Evolutionary conservation across 306 rosid genomes (phyloP), one percentile per base, ranked within the genome.

Genomic region (Cercis canadensis): DNA sequence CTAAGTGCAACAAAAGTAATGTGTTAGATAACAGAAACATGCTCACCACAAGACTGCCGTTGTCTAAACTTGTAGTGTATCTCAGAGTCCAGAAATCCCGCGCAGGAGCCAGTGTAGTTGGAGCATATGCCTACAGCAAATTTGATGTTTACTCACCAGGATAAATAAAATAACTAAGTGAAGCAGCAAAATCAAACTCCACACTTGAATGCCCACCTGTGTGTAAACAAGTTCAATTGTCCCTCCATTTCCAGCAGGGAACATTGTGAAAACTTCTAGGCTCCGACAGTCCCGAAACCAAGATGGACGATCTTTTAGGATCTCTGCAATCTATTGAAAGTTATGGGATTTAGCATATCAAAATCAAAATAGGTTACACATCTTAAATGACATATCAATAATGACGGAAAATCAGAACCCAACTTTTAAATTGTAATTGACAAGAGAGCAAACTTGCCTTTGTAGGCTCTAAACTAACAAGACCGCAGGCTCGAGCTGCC

Each of bases 401-500:
- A 41, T 17, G 34, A 45, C 39, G 16, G 61, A 50, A 62, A 53
- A 56, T 40, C 33, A 3, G 18, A 67, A 58, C 57, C 61, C 1
- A 5, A 37, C 10, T 37, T 37, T 2, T 0, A 37, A 6, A 2
- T 37, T 37, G 10, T 37, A 24, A 24, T 24, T 24, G 43, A 5
- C 14, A 47, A 31, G 37, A 31, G 37, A 11, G 4, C 41, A 32
- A 36, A 34, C 64, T 77, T 70, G 91, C 99, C 97, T 91, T 91
- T 2, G 87, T 74, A 75, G 97, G 97, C 82, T 94, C 97, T 82
- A 95, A 83, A 79, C 96, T 89, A 50, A 91, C 99, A 7, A 95
- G 96, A 86, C 99, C 99, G 17, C 99, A 95, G 70, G 99, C 96
- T 95, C 97, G 86, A 67, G 97, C 99, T 75, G 99, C 99, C 92